Evolutionary conservation across 768 basidiomycete genomes (phyloP).

Genomic region (Kwoniella dendrophila): DNA sequence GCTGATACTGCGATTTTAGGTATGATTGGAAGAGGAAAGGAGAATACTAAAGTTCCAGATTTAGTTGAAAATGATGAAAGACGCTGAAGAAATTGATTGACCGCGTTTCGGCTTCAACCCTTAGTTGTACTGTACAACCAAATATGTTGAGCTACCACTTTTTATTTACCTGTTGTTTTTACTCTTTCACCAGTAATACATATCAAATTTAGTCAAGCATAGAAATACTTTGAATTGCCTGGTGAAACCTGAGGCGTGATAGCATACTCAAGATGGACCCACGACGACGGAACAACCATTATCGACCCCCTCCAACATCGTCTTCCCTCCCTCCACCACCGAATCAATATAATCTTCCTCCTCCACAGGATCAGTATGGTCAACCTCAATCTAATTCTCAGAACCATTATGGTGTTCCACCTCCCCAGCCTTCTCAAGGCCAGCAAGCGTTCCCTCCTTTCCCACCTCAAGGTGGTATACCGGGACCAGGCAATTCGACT

Average conservation of each 20-base stretch:
- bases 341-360: conserved; percentile 8
- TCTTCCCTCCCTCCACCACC: conserved; percentile 3
- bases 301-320: conserved; percentile 12
- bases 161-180: neutral
- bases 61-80: neutral
- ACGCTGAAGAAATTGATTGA: neutral
- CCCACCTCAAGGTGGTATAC: conserved; percentile 7
- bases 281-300: conserved; percentile 28
- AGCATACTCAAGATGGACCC: conserved; percentile 33
- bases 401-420: no score
- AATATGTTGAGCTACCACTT: neutral
- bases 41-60: neutral
- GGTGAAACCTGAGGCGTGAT: neutral
- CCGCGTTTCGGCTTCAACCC: conserved; percentile 9
- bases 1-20: neutral
- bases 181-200: neutral
- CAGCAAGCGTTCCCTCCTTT: conserved; percentile 3
- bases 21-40: neutral
- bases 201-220: neutral
- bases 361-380: conserved; percentile 6
- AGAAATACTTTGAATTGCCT: neutral
- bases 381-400: conserved; percentile 9
- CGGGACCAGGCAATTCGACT: conserved; percentile 9
- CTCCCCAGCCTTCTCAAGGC: neutral
- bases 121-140: no score